Conservation (phyloP, 257 asterid genomes). For the Haberlea rhodopensis region DNA sequence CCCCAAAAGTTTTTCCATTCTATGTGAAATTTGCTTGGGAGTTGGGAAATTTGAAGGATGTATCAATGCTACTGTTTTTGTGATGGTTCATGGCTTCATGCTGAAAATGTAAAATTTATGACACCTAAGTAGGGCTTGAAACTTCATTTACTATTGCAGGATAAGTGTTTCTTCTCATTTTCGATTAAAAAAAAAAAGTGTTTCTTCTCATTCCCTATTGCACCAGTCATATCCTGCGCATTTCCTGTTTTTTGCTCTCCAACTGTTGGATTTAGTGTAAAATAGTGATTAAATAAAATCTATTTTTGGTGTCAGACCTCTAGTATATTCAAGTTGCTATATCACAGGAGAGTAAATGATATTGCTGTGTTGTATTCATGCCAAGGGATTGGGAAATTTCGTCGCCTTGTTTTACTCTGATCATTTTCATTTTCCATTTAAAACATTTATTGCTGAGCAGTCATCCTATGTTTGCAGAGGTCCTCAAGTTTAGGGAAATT, state of each 20-base stretch:
- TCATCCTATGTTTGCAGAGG: constrained; percentile 42
- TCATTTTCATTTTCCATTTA: not conserved
- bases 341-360: no score
- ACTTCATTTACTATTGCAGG: not conserved
- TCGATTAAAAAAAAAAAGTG: no score
- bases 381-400: not conserved
- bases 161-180: constrained; percentile 4
- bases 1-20: no score
- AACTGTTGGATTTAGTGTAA: no score
- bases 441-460: constrained; percentile 14
- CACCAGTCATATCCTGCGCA: no score
- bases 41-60: constrained; percentile 12
- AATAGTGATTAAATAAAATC: no score
- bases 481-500: constrained; percentile 60
- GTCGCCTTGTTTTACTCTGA: not conserved
- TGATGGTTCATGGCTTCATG: not conserved
- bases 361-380: not conserved
- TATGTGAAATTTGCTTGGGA: not conserved
- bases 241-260: no score
- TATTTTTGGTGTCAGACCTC: no score
- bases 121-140: not conserved
- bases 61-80: not conserved
- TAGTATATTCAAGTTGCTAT: no score
- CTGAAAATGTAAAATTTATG: constrained; percentile 6
- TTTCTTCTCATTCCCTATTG: not conserved